Base-by-base conservation (phyloP, 306 rosid species). In the Vigna mungo region DNA sequence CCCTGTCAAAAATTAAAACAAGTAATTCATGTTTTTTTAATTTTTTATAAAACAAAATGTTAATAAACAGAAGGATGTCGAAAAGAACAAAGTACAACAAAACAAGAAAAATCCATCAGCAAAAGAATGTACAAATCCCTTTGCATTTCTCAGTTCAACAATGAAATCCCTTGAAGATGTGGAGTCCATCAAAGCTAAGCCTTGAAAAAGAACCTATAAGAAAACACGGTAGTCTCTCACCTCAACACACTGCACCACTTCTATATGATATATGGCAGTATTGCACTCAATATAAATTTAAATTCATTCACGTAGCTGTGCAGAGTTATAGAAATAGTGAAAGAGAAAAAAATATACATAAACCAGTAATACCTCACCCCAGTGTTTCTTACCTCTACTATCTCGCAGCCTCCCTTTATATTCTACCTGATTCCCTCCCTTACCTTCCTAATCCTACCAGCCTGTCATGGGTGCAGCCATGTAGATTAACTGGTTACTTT, bases 61-160 rank as follows among this genome's bases (percentile, higher is more conserved):
- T 53, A 53, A 23, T 27, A 71, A 12, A 64, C 8, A 63, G 44
- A 15, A 64, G 58, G 27, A 44, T 70, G 17, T 23, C 15, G 3
- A 12, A 56, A 46, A 73, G 75, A 74, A 75, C 18, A 51, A 27
- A 49, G 9, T 39, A 55, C 52, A 69, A 53, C 44, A 52, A 54
- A 51, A 43, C 68, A 76, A 20, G 49, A 21, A 41, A 37, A 41
- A 43, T 30, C 56, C 41, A 44, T 20, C 16, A 32, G 20, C 32
- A 61, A 67, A 61, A 61, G 77, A 67, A 25, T 62, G 48, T 46
- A 15, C 2, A 9, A 49, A 66, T 65, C 71, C 16, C 68, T 65
- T 65, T 66, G 47, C 10, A 68, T 49, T 47, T 49, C 46, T 49
- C 12, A 11, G 15, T 44, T 12, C 11, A 51, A 51, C 39, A 69